Evolutionary conservation across 805 yeast genomes (phyloP).

Genomic region (Vanderwaltozyma tropicalis): DNA sequence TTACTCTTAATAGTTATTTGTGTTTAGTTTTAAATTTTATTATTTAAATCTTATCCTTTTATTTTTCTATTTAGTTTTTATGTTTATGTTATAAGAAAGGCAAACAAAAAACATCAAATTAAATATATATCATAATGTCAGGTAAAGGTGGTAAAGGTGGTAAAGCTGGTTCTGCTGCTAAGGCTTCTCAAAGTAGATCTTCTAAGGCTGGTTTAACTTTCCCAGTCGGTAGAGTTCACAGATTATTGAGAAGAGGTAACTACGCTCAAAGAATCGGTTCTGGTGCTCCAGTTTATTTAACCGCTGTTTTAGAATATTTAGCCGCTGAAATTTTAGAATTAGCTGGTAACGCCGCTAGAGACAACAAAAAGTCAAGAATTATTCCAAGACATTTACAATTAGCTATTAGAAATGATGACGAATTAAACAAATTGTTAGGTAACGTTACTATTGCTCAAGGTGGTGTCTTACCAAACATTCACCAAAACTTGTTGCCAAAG

Average conservation of each 20-base stretch:
- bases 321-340: constrained; percentile 97
- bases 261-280: constrained; percentile 98
- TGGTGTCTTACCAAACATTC: constrained; percentile 98
- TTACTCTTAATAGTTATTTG: too few species aligned
- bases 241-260: constrained; percentile 93
- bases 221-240: constrained; percentile 99
- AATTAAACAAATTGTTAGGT: constrained; percentile 84
- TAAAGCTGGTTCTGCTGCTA: constrained; percentile 89
- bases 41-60: too few species aligned
- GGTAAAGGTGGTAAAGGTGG: constrained; percentile 66
- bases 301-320: constrained; percentile 93
- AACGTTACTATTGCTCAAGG: constrained; percentile 97
- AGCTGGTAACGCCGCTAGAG: constrained; percentile 99
- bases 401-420: constrained; percentile 98
- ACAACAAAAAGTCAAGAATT: constrained; percentile 97
- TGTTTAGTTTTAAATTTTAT: too few species aligned
- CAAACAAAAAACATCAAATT: constrained; percentile 1
- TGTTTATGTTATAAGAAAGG: too few species aligned
- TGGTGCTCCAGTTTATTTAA: constrained; percentile 97
- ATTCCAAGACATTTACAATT: constrained; percentile 97
- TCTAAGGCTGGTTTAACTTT: constrained; percentile 97
- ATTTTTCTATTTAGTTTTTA: too few species aligned
- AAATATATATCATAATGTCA: constrained; percentile 44
- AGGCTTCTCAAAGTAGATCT: constrained; percentile 96
- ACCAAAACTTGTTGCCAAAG: constrained; percentile 82